Conservation (phyloP, 169 alveolate genomes). For the Eimeria necatrix region DNA sequence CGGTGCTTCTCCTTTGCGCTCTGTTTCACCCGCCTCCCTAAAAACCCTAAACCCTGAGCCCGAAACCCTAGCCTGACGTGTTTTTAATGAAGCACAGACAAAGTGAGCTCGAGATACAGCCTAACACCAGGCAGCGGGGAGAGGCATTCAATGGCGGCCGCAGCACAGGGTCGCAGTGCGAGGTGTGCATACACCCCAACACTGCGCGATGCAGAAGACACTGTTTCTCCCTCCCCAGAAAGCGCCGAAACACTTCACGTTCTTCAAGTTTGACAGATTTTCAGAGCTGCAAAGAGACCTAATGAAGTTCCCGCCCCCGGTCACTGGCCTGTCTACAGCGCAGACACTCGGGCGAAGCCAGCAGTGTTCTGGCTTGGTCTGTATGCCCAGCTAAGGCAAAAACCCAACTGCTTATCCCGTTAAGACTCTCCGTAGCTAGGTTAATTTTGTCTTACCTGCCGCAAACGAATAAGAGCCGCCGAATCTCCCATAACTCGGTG, state of each 20-base stretch:
- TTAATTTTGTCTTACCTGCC: too few relatives aligned
- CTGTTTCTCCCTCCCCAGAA: not conserved
- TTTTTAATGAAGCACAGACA: constrained; percentile 33
- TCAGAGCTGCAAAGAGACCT: not conserved
- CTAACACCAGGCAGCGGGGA: not conserved
- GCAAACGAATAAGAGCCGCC: too few relatives aligned
- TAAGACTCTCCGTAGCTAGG: too few relatives aligned
- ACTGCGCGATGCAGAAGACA: constrained; percentile 34
- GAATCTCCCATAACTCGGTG: too few relatives aligned
- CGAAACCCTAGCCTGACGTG: not conserved
- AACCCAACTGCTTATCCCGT: too few relatives aligned
- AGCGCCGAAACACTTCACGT: not conserved
- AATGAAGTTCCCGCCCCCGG: constrained; percentile 19
- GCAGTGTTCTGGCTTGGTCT: not conserved
- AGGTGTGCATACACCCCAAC: constrained; percentile 71
- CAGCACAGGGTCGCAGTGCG: constrained; percentile 73
- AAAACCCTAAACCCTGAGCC: not conserved
- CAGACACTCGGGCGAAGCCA: constrained; percentile 35
- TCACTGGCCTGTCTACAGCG: constrained; percentile 37
- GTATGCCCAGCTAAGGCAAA: not conserved
- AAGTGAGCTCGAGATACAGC: not conserved
- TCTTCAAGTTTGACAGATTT: not conserved
- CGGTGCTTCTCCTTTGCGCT: constrained; percentile 12
- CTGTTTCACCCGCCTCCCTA: not conserved
- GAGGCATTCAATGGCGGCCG: constrained; percentile 71